Evolutionary conservation across 164 flowering plant species (phyloP).

Genomic region (Taxillus chinensis): DNA sequence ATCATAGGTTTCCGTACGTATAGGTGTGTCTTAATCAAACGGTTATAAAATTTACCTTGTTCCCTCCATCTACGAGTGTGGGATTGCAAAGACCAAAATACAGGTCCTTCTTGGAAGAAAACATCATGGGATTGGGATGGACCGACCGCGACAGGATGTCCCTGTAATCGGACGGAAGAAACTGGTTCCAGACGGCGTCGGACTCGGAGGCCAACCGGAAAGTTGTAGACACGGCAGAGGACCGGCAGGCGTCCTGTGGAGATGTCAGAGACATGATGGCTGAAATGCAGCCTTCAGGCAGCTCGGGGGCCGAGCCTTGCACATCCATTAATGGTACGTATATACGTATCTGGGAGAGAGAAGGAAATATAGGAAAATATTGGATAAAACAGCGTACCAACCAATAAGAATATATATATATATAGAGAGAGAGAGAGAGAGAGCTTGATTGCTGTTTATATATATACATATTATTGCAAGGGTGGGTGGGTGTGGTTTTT

Average conservation of each 20-base stretch:
- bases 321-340: not conserved
- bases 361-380: not conserved
- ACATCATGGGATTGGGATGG: constrained; percentile 13
- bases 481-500: no score
- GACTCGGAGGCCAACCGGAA: constrained; percentile 25
- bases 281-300: constrained; percentile 36
- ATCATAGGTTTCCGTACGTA: no score
- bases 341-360: not conserved
- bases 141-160: constrained; percentile 24
- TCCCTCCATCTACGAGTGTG: constrained; percentile 32
- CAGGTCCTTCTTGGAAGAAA: constrained; percentile 39
- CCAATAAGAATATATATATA: not conserved
- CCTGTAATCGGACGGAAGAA: constrained; percentile 36
- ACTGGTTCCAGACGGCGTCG: constrained; percentile 41
- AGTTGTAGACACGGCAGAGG: constrained; percentile 12
- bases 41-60: constrained; percentile 23
- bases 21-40: no score
- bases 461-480: no score
- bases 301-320: not conserved
- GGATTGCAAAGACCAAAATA: constrained; percentile 27
- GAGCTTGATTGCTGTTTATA: not conserved
- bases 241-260: constrained; percentile 35
- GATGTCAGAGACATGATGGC: constrained; percentile 32
- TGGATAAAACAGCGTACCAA: not conserved
- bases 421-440: not conserved